Evolutionary conservation across 2,329 filamentous ascomycete genomes (phyloP), one percentile per base, ranked within the genome.

Genomic region (Fusarium torreyae): DNA sequence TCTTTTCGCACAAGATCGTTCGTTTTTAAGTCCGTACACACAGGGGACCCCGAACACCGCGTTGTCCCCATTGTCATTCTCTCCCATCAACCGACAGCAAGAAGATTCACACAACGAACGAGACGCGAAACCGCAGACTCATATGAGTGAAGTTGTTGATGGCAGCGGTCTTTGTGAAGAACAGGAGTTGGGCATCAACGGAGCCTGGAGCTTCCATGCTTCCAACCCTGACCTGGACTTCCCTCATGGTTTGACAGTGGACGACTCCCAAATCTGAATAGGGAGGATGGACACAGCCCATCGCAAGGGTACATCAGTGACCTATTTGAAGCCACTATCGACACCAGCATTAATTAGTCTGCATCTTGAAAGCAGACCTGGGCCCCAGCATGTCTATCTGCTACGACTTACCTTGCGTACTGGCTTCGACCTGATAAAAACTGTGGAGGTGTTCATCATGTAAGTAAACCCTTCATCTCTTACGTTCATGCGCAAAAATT

Each of bases 1-100:
- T 13, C 71, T 81, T 20, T 76, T 79, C 39, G 63, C 75, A 15
- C 77, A 78, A 20, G 78, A 79, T 10, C 71, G 74, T n/a, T 33
- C 74, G 20, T 76, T 80, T 18, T 59, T 77, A 42, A 71, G 65
- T 38, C 51, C 77, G 7, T 77, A 72, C 28, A 70, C 61, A 39
- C 71, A 76, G 39, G 51, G 70, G 36, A 66, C 71, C 5, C 49
- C 69, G 7, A 68, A 54, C 31, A 62, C 71, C 22, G 49, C 71
- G 11, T 58, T 76, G 17, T 68, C 75, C 15, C 74, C 75, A 0
- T 62, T 79, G 20, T 68, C 71, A 7, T 79, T 81, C 55, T 74
- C 75, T 13, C 68, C 77, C 10, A 68, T 77, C 28, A 79, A 77
- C 42, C 71, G 73, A 22, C 52, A 66, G 46, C 57, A 59, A 54